Conservation (phyloP, 1,284 basidiomycete species). For the Neonothopanus nambi region DNA sequence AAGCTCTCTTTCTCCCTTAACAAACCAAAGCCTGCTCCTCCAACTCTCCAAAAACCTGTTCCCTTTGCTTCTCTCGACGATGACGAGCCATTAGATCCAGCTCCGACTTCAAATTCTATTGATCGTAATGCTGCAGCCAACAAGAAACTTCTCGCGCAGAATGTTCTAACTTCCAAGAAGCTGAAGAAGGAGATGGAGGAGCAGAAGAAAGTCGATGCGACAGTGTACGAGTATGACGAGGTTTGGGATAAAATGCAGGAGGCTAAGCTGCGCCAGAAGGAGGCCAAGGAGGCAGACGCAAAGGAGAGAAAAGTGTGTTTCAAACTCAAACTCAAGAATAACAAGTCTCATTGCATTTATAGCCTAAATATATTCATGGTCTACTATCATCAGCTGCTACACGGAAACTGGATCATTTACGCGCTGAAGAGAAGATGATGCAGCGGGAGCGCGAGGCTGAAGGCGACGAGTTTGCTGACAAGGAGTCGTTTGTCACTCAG, state of each 20-base stretch:
- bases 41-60: conserved; percentile 60
- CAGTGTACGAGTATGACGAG: conserved; percentile 95
- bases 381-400: conserved; percentile 86
- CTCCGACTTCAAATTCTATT: conserved; percentile 37
- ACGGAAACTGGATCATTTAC: conserved; percentile 85
- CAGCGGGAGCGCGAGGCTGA: conserved; percentile 91
- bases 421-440: conserved; percentile 98
- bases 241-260: conserved; percentile 96
- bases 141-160: conserved; percentile 57
- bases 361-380: conserved; percentile 93
- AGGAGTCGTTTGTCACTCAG: conserved; percentile 96
- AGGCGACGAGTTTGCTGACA: conserved; percentile 93
- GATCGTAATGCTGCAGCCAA: conserved; percentile 43
- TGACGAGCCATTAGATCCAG: conserved; percentile 56
- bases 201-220: conserved; percentile 79
- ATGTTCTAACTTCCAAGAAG: conserved; percentile 57
- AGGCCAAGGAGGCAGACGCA: conserved; percentile 69
- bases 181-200: conserved; percentile 69
- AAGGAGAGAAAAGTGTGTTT: conserved; percentile 71
- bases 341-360: conserved; percentile 18
- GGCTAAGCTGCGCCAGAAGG: conserved; percentile 74
- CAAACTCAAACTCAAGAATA: background rate
- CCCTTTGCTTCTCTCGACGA: conserved; percentile 65
- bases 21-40: conserved; percentile 54
- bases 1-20: conserved; percentile 81